phyloP scores from a whole-genome alignment of 495 filamentous ascomycete species.

The Aspergillus ostianus region DNA sequence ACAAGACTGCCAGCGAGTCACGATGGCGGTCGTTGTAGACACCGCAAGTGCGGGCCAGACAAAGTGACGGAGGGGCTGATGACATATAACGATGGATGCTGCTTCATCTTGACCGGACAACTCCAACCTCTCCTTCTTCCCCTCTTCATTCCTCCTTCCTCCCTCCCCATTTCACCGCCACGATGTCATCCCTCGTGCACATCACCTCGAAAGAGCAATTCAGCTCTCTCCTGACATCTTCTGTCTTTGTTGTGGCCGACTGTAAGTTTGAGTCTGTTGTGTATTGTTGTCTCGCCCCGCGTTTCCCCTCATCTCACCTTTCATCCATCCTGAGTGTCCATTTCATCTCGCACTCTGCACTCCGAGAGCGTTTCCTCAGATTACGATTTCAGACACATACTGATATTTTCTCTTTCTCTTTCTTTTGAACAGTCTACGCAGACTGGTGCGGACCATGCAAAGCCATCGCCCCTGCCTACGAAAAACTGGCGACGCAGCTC shows the following conservation, averaged over 20 bases:
- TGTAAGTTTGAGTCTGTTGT: constrained; percentile 62
- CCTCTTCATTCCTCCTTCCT: constrained; percentile 12
- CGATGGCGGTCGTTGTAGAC: background rate
- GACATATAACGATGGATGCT: constrained; percentile 32
- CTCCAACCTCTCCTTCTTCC: constrained; percentile 15
- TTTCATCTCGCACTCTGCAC: constrained; percentile 3
- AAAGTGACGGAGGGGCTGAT: constrained; percentile 23
- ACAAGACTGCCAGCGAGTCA: background rate
- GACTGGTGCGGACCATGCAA: constrained; percentile 87
- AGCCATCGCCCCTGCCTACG: constrained; percentile 78
- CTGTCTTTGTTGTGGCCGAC: constrained; percentile 75
- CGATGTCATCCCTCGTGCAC: constrained; percentile 64
- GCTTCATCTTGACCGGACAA: constrained; percentile 23
- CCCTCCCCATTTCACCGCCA: constrained; percentile 21
- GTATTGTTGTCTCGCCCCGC: background rate
- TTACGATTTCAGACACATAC: constrained; percentile 8
- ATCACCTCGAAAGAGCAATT: constrained; percentile 74
- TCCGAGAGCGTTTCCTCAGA: background rate
- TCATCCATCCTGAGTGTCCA: constrained; percentile 2
- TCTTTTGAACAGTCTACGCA: constrained; percentile 73
- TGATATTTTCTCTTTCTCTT: constrained; percentile 20
- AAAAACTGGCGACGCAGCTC: constrained; percentile 69
- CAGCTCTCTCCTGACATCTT: constrained; percentile 60
- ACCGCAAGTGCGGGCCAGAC: constrained; percentile 1
- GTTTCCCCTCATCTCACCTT: constrained; percentile 14